Conservation (phyloP, 768 basidiomycete species). For the Lactarius sp. region DNA sequence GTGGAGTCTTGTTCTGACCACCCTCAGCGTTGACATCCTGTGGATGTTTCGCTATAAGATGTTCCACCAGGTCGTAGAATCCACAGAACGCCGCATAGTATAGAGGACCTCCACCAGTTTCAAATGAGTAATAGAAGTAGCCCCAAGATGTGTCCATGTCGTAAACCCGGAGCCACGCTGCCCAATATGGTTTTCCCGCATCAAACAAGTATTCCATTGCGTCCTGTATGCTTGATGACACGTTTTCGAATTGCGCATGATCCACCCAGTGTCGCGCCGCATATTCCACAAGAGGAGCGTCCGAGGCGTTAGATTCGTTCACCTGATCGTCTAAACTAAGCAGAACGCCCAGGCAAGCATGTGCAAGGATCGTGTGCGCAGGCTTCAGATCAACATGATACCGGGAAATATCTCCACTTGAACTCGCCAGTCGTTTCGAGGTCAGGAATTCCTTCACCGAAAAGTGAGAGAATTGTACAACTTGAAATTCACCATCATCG, state of each 20-base stretch:
- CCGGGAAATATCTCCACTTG: neutral
- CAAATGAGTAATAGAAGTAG: rapidly evolving
- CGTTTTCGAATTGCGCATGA: neutral
- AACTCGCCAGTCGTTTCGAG: neutral
- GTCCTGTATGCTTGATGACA: neutral
- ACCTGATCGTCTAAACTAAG: neutral
- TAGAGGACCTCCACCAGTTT: neutral
- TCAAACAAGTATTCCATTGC: slow-evolving; percentile 5
- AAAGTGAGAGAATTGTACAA: slow-evolving; percentile 15
- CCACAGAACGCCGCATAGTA: slow-evolving; percentile 8
- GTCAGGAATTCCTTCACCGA: slow-evolving; percentile 14
- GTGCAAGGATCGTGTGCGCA: slow-evolving; percentile 8
- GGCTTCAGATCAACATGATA: neutral
- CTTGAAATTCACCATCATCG: neutral
- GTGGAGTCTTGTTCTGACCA: neutral
- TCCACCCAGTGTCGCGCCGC: neutral
- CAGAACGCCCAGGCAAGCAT: slow-evolving; percentile 6
- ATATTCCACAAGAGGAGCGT: neutral
- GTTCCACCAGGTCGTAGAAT: neutral
- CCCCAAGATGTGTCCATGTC: neutral
- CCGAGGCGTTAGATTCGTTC: neutral
- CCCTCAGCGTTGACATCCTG: neutral
- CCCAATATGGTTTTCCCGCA: neutral
- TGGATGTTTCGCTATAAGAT: neutral
- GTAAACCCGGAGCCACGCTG: neutral